Evolutionary conservation across 73 alveolate species (phyloP).

Genomic region (Paramecium octaurelia): DNA sequence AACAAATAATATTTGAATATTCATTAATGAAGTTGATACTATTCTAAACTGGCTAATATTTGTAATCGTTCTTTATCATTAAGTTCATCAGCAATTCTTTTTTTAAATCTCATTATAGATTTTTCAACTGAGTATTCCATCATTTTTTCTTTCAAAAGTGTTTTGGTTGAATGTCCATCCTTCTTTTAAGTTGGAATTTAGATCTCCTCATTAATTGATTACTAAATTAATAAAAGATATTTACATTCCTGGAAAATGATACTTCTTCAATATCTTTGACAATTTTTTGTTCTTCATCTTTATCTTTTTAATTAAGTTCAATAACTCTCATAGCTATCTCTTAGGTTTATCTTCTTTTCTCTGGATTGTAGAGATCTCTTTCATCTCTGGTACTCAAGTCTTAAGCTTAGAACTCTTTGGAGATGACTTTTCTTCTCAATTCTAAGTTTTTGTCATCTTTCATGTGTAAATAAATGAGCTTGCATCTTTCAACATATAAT

Average conservation of each 20-base stretch:
- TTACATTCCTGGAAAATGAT: background rate
- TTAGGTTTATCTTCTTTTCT: background rate
- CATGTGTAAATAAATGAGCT: conserved; percentile 9
- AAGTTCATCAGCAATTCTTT: conserved; percentile 35
- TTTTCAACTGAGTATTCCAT: conserved; percentile 28
- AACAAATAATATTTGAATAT: background rate
- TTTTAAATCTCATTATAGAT: background rate
- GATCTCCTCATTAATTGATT: background rate
- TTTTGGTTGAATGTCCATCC: background rate
- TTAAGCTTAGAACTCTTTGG: background rate
- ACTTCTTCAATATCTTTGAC: background rate
- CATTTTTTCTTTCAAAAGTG: background rate
- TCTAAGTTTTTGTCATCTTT: conserved; percentile 36
- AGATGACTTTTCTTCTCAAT: conserved; percentile 35
- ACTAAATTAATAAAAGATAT: background rate
- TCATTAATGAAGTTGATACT: background rate
- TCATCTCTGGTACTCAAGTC: conserved; percentile 42
- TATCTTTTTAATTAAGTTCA: background rate
- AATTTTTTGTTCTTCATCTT: background rate
- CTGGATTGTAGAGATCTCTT: conserved; percentile 44
- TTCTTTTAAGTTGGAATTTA: background rate
- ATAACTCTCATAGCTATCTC: background rate
- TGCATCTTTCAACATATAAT: conserved; percentile 21
- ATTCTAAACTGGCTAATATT: background rate
- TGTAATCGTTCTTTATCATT: background rate